These are phyloP conservation scores for Stylosanthes scabra DNA, from an alignment of 331 rosid species.

Conservation along the genomic window DNA sequence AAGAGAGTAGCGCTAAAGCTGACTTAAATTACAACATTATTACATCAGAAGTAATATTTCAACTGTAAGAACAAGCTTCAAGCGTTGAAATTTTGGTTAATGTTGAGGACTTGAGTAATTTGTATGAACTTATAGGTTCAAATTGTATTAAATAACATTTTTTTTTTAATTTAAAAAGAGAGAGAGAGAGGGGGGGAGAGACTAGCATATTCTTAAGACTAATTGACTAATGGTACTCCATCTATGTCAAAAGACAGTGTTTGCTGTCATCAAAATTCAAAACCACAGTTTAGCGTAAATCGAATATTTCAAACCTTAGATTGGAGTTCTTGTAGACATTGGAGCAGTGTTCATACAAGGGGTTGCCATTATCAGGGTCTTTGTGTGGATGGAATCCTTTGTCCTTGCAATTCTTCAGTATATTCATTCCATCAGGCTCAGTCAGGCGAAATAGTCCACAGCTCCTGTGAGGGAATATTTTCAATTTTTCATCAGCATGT, in stretches of 20 bases:
- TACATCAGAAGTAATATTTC: constrained; percentile 2
- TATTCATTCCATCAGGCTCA: constrained; percentile 77
- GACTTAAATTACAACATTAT: neutral
- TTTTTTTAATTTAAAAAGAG: neutral
- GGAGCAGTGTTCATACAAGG: constrained; percentile 70
- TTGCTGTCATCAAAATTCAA: constrained; percentile 6
- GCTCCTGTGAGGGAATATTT: constrained; percentile 48
- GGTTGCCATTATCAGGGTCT: constrained; percentile 63
- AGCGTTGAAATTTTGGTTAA: neutral
- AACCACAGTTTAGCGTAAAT: constrained; percentile 59
- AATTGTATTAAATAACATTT: neutral
- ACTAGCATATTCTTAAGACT: neutral
- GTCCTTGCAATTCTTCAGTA: constrained; percentile 65
- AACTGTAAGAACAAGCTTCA: constrained; percentile 5
- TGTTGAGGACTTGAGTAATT: neutral
- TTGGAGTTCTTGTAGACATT: constrained; percentile 77
- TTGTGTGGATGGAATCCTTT: constrained; percentile 73
- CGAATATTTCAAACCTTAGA: constrained; percentile 84
- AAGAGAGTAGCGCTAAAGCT: no score
- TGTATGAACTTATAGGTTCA: neutral
- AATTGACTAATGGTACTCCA: neutral
- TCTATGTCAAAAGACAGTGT: constrained; percentile 8
- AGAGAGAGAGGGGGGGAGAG: neutral
- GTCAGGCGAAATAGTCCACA: constrained; percentile 74
- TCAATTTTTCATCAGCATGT: neutral